Evolutionary conservation across 202 grass and related monocot species (phyloP), one percentile per base, ranked within the genome.

Genomic region (Schoenoplectus tabernaemontani): DNA sequence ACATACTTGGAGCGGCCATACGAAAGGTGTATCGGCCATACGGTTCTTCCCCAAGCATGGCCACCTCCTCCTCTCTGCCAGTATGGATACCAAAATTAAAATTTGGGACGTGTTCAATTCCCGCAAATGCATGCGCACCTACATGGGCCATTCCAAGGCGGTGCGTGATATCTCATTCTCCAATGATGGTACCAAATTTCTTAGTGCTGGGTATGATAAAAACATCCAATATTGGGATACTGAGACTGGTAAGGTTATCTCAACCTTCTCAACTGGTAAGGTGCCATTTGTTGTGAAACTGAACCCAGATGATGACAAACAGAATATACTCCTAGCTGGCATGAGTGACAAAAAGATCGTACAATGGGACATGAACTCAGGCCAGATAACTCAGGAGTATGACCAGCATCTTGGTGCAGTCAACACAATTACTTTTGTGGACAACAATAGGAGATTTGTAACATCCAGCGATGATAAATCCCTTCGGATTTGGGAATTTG

Each of bases 301-400:
- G 46, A 94, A 98, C 56, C 95, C 95, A 22, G 95, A 98, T 64
- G 91, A 95, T n/a, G 95, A 98, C 76, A 98, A 98, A 80, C 95
- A 98, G 87, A 89, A 92, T 86, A 86, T 98, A 84, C 91, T 98
- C 37, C 88, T 98, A 22, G 88, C 95, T 13, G 95, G 95, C 34
- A 98, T 98, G 95, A 98, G 95, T 2, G 95, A 98, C 51, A 95
- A 98, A 89, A 98, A 98, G 84, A 98, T 98, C 59, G 95, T 98
- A 23, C 95, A 98, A 76, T 98, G 91, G 95, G 95, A 98, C 72
- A 89, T 98, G 86, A 98, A 87, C 38, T 95, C 91, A 33, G 95
- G 95, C 9, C 82, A 89, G 78, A 98, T 98, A 46, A 98, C 95
- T 0, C 91, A 98, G 62, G 95, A 98, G 81, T 98, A 98, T 38